These are phyloP conservation scores for Tuber brumale DNA, from an alignment of 495 filamentous ascomycete genomes.

Conservation along the genomic window DNA sequence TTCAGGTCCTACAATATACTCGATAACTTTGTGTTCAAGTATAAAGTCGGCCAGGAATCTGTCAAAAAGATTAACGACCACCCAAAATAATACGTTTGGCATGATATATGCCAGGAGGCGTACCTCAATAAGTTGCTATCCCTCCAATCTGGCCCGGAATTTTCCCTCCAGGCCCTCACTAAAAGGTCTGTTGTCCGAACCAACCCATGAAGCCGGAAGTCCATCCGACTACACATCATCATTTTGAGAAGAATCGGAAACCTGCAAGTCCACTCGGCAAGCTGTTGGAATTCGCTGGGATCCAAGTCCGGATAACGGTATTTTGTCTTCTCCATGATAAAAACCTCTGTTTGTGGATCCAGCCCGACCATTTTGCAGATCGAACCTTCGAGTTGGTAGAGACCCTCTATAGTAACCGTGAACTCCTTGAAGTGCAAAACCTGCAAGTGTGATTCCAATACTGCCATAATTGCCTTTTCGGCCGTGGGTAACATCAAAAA, in stretches of 20 bases:
- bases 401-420: slow-evolving; percentile 16
- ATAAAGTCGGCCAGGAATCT: slow-evolving; percentile 61
- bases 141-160: slow-evolving; percentile 35
- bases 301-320: slow-evolving; percentile 27
- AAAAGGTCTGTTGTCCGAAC: slow-evolving; percentile 33
- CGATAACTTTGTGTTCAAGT: slow-evolving; percentile 58
- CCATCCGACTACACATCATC: slow-evolving; percentile 40
- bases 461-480: slow-evolving; percentile 27
- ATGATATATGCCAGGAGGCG: background rate
- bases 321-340: slow-evolving; percentile 32
- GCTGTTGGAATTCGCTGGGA: slow-evolving; percentile 21
- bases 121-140: slow-evolving; percentile 37
- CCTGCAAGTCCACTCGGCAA: slow-evolving; percentile 34
- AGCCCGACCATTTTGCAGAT: slow-evolving; percentile 28
- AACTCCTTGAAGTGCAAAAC: slow-evolving; percentile 38
- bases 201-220: slow-evolving; percentile 37
- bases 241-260: slow-evolving; percentile 39
- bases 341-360: slow-evolving; percentile 20
- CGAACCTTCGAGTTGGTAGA: slow-evolving; percentile 22
- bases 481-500: slow-evolving; percentile 24
- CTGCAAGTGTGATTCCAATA: slow-evolving; percentile 39
- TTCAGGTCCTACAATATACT: slow-evolving; percentile 82
- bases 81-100: background rate
- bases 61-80: background rate
- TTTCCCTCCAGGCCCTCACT: slow-evolving; percentile 32